These are phyloP conservation scores for Leccinellum rugosiceps DNA, from an alignment of 768 basidiomycete genomes.

Conservation along the genomic window DNA sequence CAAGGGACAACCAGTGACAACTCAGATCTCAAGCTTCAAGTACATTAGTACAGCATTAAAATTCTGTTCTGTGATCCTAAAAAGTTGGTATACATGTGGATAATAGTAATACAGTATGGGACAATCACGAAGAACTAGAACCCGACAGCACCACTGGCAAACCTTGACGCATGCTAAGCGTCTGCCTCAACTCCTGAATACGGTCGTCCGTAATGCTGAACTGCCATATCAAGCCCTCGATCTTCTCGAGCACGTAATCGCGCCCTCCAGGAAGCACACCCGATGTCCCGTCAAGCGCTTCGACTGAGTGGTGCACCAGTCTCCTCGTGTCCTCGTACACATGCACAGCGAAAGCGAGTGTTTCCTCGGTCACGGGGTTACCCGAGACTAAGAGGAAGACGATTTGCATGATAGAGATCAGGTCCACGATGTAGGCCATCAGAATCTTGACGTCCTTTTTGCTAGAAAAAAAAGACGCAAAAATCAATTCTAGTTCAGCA, in stretches of 20 bases:
- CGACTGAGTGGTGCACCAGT: not conserved
- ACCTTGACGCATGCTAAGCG: not conserved
- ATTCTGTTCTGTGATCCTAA: not conserved
- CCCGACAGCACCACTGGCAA: not conserved
- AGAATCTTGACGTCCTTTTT: constrained; percentile 8
- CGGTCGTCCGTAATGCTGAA: constrained; percentile 9
- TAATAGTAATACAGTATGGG: too few relatives aligned
- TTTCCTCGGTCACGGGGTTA: not conserved
- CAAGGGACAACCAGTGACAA: too few relatives aligned
- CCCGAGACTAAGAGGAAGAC: constrained; percentile 4
- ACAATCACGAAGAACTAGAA: not conserved
- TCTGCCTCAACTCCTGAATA: not conserved
- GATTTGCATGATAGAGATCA: constrained; percentile 17
- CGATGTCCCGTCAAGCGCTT: not conserved
- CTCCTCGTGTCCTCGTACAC: constrained; percentile 1
- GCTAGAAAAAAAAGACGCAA: not conserved
- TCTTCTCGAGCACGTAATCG: constrained; percentile 8
- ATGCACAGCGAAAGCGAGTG: not conserved
- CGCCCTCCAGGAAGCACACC: constrained; percentile 4
- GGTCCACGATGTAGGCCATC: constrained; percentile 11
- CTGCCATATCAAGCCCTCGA: constrained; percentile 14
- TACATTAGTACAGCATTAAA: too few relatives aligned
- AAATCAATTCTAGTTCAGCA: not conserved
- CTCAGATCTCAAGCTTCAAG: too few relatives aligned
- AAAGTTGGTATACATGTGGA: not conserved